These are phyloP conservation scores for Trichosanthes truncata DNA, from an alignment of 306 rosid species.

Conservation along the genomic window DNA sequence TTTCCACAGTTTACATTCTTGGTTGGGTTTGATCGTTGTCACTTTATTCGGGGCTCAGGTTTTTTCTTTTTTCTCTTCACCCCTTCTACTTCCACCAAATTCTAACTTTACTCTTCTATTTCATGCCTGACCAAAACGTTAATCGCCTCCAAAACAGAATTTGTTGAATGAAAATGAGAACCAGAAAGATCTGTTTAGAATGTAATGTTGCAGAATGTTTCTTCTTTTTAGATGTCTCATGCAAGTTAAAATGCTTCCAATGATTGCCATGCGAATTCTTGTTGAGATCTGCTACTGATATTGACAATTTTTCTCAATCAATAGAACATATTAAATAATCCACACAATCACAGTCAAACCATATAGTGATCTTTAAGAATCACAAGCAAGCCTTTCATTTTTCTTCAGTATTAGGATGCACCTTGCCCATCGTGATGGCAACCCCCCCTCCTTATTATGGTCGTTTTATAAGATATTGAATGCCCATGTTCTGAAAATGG, in stretches of 20 bases:
- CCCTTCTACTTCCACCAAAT: background rate
- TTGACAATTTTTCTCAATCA: background rate
- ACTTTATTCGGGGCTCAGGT: slow-evolving; percentile 79
- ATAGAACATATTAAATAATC: background rate
- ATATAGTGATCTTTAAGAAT: background rate
- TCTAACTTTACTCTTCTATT: background rate
- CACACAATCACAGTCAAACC: background rate
- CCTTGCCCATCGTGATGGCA: background rate
- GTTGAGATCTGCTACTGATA: background rate
- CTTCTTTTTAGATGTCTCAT: background rate
- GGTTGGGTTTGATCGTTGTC: slow-evolving; percentile 84
- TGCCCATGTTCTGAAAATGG: background rate
- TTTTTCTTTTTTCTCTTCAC: background rate
- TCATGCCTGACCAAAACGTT: background rate
- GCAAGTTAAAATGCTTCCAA: background rate
- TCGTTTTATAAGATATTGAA: background rate
- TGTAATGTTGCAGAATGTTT: background rate
- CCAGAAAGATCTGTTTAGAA: background rate
- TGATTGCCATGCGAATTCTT: background rate
- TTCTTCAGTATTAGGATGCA: background rate
- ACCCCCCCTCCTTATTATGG: background rate
- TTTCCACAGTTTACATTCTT: slow-evolving; percentile 83
- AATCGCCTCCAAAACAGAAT: background rate
- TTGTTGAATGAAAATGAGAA: background rate
- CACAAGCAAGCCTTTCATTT: background rate